Base-by-base conservation (phyloP, 2,329 filamentous ascomycete species). In the Venturia carpophila region DNA sequence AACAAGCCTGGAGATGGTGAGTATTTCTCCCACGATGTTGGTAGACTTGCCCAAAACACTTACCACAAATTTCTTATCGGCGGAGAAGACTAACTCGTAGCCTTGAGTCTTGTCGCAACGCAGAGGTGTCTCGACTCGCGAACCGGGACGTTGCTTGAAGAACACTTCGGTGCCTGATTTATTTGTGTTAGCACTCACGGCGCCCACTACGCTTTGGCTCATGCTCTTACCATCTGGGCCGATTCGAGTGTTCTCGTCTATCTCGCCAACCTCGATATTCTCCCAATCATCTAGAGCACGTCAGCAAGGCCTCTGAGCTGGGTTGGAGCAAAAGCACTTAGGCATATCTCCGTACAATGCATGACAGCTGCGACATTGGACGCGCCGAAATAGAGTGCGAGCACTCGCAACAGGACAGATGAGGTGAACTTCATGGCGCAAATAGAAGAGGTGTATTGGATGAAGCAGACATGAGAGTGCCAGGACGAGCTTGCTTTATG, bases 311-410 rank as follows among this genome's bases (percentile, higher is more conserved):
- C 30, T 58, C 52, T 37, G 15, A 15, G 27, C 2, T n/a, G 19
- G 52, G 10, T n/a, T 17, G 1, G 52, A 37, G 30, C 52, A 34
- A 37, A 21, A 21, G 52, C 52, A 37, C 52, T 21, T 7, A 34
- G 15, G 52, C 27, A 34, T 58, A 13, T 34, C 10, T 41, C 39
- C 52, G 27, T 58, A 58, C 52, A 58, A 24, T 58, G 52, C 52
- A 58, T 58, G 2, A 58, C 52, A 3, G 52, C 52, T 19, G 52
- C 52, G 52, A 58, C 30, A 37, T 58, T 58, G 52, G 52, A 58
- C 9, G 52, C 52, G 27, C 52, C 52, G 30, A 58, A 58, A 19
- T 58, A 58, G 52, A 58, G 52, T 58, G 52, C 24, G 21, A 58
- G 52, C 30, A 58, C 30, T 58, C 52, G 52, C 30, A 58, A n/a